Base-by-base conservation (phyloP, 805 yeast genomes). In the Yamadazyma phyllophila region DNA sequence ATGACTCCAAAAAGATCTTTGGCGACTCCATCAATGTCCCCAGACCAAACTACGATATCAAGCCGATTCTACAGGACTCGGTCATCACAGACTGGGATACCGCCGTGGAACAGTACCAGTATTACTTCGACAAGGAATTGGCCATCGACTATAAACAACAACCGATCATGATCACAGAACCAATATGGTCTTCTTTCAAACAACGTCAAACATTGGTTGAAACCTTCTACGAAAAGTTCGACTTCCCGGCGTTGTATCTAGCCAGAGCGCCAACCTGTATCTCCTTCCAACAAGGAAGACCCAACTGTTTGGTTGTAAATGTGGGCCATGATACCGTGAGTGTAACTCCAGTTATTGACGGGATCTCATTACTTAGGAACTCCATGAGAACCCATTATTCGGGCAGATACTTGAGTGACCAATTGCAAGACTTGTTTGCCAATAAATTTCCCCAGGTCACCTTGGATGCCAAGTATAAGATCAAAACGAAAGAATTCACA, bases 211-310 rank as follows among this genome's bases (percentile, higher is more conserved):
- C 80, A 54, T 77, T 90, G 7, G 71, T 91, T 58, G 95, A 90
- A 63, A 71, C 80, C 1, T 74, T 85, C 35, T 74, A 86, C 48
- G 96, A 89, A 59, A 67, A 73, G 11, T 75, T 83, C 59, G 73
- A 80, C 31, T 85, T 83, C 54, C 91, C 94, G 32, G 97, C 95
- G 0, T 80, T 88, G 47, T 91, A 84, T 60, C 62, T 88, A 17
- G 90, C 88, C 11, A 84, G 89, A 47, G 76, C 84, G 7, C 92
- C 97, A n/a, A 84, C 95, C 0, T 85, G 96, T 67, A 82, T 86
- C 1, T 82, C 96, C 1, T 91, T 91, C 66, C 90, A 92, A 9
- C 85, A 86, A 52, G 96, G 96, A 3, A 76, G 95, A 60, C 90
- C 96, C 37, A 85, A 84, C 49, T 89, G 96, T 61, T 69, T 89